Percentiles rank a stretch among this genome's conserved stretches.
These are phyloP conservation scores for Butyriboletus loyo DNA, from an alignment of 768 basidiomycete genomes.

Conservation along the genomic window DNA sequence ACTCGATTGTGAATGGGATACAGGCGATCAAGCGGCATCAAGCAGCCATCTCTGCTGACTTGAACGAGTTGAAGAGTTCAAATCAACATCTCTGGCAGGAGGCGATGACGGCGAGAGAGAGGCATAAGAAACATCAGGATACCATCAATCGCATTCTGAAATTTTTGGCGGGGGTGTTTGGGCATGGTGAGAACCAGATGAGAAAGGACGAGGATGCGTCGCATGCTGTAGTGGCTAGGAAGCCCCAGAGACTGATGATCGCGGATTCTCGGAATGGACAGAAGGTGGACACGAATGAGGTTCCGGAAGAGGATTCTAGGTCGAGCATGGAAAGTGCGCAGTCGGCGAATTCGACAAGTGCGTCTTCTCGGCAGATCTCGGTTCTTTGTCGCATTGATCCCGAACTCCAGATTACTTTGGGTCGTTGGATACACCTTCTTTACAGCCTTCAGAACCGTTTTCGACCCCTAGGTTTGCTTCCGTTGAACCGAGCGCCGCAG, in stretches of 20 bases:
- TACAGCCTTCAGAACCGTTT: slow-evolving; percentile 34
- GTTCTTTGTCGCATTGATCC: slow-evolving; percentile 1
- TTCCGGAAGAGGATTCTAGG: slow-evolving; percentile 40
- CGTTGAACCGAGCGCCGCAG: slow-evolving; percentile 21
- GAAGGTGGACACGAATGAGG: slow-evolving; percentile 36
- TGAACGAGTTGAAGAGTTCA: slow-evolving; percentile 82
- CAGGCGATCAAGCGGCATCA: slow-evolving; percentile 89
- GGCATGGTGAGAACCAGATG: slow-evolving; percentile 44
- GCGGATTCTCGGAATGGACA: slow-evolving; percentile 44
- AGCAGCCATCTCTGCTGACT: slow-evolving; percentile 82
- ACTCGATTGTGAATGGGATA: slow-evolving; percentile 77
- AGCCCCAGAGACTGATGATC: slow-evolving; percentile 64
- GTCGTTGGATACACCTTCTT: slow-evolving; percentile 45
- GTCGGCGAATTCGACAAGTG: slow-evolving; percentile 13
- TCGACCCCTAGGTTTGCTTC: slow-evolving; percentile 27
- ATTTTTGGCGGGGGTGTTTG: slow-evolving; percentile 92
- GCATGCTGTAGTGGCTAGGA: slow-evolving; percentile 47
- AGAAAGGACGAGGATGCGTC: slow-evolving; percentile 33
- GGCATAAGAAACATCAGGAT: slow-evolving; percentile 91
- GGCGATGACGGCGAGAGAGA: slow-evolving; percentile 69
- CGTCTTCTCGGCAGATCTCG: neutral
- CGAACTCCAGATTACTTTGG: slow-evolving; percentile 37
- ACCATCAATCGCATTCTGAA: slow-evolving; percentile 94
- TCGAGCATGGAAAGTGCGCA: slow-evolving; percentile 28
- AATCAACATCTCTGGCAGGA: slow-evolving; percentile 95